Percentiles rank a stretch among this genome's conserved stretches.
Evolutionary conservation across 148 eudicot genomes (phyloP).

Genomic region (Chenopodium berlandieri): DNA sequence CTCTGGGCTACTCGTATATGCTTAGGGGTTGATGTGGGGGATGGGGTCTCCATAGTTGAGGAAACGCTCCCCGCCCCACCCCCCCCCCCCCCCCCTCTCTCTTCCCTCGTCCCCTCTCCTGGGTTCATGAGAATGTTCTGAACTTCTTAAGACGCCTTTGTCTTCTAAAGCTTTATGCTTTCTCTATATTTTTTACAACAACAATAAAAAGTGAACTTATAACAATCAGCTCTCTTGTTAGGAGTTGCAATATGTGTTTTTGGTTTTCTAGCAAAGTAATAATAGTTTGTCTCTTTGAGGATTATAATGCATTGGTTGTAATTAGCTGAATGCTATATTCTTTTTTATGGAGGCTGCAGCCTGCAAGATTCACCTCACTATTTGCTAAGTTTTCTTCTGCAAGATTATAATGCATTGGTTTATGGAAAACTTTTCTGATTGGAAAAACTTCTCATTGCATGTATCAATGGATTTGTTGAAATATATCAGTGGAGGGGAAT

Average conservation of each 20-base stretch:
- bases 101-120: no score
- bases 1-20: no score
- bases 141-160: no score
- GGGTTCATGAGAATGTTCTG: no score
- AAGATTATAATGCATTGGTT: not conserved
- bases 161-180: no score
- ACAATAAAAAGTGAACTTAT: no score
- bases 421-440: not conserved
- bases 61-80: no score
- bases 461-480: not conserved
- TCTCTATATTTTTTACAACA: no score
- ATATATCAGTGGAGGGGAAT: slow-evolving; percentile 59
- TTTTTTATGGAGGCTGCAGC: not conserved
- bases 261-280: not conserved
- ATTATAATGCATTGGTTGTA: not conserved
- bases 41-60: no score
- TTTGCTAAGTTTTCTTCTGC: not conserved
- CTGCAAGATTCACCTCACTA: not conserved
- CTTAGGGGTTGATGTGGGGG: no score
- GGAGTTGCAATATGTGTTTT: slow-evolving; percentile 1
- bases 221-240: not conserved
- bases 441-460: not conserved
- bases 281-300: not conserved
- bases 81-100: no score
- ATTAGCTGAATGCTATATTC: not conserved